Conservation (phyloP, 2,329 filamentous ascomycete genomes). For the Alternaria novae-zelandiae region DNA sequence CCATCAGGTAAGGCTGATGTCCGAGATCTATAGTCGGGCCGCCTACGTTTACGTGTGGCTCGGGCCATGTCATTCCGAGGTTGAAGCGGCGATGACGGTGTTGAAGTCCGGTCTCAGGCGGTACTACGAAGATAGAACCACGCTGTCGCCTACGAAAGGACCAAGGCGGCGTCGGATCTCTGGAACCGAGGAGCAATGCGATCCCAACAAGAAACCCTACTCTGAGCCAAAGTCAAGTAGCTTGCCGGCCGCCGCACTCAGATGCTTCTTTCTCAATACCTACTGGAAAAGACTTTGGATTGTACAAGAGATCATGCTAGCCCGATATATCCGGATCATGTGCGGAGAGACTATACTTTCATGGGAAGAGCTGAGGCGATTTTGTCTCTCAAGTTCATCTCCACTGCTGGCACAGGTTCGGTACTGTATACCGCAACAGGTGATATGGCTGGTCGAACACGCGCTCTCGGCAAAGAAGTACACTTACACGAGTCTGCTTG, state of each 20-base stretch:
- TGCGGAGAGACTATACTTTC: constrained; percentile 1
- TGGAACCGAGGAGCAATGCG: not conserved
- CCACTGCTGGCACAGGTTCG: not conserved
- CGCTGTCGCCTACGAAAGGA: not conserved
- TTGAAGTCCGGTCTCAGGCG: not conserved
- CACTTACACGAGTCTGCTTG: not conserved
- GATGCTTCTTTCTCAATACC: not conserved
- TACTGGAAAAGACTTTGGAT: constrained; percentile 11
- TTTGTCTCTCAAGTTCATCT: not conserved
- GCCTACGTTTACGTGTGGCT: constrained; percentile 7
- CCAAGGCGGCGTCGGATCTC: not conserved
- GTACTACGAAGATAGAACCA: not conserved
- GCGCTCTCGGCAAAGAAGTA: not conserved
- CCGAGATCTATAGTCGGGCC: not conserved
- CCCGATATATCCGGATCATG: constrained; percentile 4
- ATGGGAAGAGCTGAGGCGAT: constrained; percentile 5
- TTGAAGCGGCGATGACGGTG: not conserved
- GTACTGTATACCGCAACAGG: not conserved
- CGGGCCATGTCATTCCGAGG: not conserved
- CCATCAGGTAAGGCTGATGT: constrained; percentile 5
- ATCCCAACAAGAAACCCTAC: not conserved
- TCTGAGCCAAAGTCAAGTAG: not conserved
- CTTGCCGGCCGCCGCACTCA: not conserved
- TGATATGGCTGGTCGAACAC: not conserved
- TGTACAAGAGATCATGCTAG: constrained; percentile 9